A percentile compares a stretch with the other conserved stretches of the same genome.
Evolutionary conservation across 2,329 filamentous ascomycete species (phyloP).

Genomic region (Dothideomycetes sp.): DNA sequence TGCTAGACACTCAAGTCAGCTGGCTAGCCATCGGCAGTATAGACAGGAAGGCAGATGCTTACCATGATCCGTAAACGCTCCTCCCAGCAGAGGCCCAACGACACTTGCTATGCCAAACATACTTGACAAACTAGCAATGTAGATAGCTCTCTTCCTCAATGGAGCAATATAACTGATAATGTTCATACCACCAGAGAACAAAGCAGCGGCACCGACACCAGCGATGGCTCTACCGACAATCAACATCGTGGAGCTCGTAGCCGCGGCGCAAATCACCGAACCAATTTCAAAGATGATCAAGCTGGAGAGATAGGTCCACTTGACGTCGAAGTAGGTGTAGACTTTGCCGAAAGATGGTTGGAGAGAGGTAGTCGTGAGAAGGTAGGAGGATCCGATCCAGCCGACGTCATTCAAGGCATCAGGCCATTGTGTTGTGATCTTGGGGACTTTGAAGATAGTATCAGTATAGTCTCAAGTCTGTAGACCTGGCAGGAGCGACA

Average conservation of each 20-base stretch:
- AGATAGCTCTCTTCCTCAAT: constrained; percentile 35
- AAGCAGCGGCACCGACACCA: constrained; percentile 43
- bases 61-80: constrained; percentile 34
- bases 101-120: constrained; percentile 34
- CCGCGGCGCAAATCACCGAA: constrained; percentile 44
- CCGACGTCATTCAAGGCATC: constrained; percentile 31
- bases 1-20: constrained; percentile 18
- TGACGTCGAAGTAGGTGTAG: constrained; percentile 50
- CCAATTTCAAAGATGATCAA: constrained; percentile 42
- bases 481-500: neutral
- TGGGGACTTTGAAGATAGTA: constrained; percentile 21
- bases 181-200: constrained; percentile 36
- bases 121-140: constrained; percentile 28
- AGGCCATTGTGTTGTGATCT: constrained; percentile 33
- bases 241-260: constrained; percentile 42
- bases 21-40: neutral
- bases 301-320: constrained; percentile 41
- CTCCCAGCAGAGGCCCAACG: constrained; percentile 35
- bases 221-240: constrained; percentile 48
- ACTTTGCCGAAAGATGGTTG: constrained; percentile 46
- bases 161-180: constrained; percentile 39
- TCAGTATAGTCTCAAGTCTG: neutral
- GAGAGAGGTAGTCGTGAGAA: constrained; percentile 33
- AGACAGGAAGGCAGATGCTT: constrained; percentile 3
- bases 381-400: constrained; percentile 35